Base-by-base conservation (phyloP, 805 yeast species). In the Sugiyamaella mastotermitis region DNA sequence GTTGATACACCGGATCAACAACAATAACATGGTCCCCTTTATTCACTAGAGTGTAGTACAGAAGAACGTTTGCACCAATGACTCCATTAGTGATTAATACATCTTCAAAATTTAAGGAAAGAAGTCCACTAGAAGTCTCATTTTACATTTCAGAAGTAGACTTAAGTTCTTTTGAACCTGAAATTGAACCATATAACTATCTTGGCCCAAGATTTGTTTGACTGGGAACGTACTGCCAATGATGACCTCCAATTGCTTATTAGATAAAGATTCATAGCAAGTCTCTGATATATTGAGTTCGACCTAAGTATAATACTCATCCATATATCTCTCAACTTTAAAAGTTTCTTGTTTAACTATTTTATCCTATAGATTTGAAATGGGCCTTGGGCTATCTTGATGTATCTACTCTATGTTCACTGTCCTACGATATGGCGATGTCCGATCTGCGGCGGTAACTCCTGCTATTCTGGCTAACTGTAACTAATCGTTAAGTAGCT, bases 321-420 rank as follows among this genome's bases (percentile, higher is more conserved):
- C 76, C 77, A 74, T 72, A 55, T 67, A 74, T 49, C 68, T 69
- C 52, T 74, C 78, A n/a, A 74, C 71, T 11, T 55, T 64, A 52
- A 74, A 74, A 23, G 49, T 52, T 27, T 48, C 53, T 31, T 49
- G 52, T 15, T 49, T 29, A 3, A 49, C 53, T 51, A 49, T 68
- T 29, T 10, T 39, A 26, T 3, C 20, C 14, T 8, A n/a, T n/a
- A n/a, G n/a, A n/a, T n/a, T n/a, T n/a, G n/a, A n/a, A n/a, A n/a
- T n/a, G n/a, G n/a, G n/a, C n/a, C n/a, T n/a, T n/a, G n/a, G n/a
- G n/a, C n/a, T n/a, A n/a, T n/a, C n/a, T n/a, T n/a, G n/a, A n/a
- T n/a, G n/a, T n/a, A n/a, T n/a, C n/a, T n/a, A n/a, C n/a, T n/a
- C n/a, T 33, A 26, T 9, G 10, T 28, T 10, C 14, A 28, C 9